phyloP scores from a whole-genome alignment of 257 asterid genomes.

The Solanum medicagineum region DNA sequence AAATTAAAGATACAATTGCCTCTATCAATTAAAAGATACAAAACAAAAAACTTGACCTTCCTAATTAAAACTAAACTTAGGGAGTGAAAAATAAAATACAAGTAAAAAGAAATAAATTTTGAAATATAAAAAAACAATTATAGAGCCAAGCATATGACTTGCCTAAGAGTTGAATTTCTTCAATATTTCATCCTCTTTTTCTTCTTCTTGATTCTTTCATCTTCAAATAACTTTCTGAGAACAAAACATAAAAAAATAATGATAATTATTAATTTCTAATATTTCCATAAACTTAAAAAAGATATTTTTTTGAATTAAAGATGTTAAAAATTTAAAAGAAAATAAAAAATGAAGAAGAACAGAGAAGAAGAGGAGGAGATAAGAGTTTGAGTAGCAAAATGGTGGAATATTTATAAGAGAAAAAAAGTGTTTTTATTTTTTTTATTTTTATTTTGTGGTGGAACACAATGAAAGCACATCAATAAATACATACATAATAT shows the following conservation, averaged over 20 bases:
- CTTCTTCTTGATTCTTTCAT: neutral
- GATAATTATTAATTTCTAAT: neutral
- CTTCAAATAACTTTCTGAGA: neutral
- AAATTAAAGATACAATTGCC: neutral
- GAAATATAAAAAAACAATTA: neutral
- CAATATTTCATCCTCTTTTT: neutral
- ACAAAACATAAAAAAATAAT: neutral
- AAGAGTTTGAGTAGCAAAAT: neutral
- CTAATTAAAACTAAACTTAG: neutral
- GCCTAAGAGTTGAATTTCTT: slow-evolving; percentile 1
- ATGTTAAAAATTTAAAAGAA: neutral
- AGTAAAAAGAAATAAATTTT: neutral
- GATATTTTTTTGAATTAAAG: neutral
- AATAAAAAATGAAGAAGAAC: neutral
- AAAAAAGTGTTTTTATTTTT: neutral
- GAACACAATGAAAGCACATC: neutral
- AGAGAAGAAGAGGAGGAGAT: neutral
- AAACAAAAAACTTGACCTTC: neutral
- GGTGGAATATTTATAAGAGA: neutral
- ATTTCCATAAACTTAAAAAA: neutral
- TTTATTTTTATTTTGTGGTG: neutral
- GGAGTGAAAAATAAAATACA: neutral
- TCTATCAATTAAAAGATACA: neutral
- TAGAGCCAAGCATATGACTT: slow-evolving; percentile 1
- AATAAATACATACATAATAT: neutral